A percentile compares a stretch with the other conserved stretches of the same genome.
Conservation (phyloP, 768 basidiomycete genomes). For the Calocybe gangraenosa region DNA sequence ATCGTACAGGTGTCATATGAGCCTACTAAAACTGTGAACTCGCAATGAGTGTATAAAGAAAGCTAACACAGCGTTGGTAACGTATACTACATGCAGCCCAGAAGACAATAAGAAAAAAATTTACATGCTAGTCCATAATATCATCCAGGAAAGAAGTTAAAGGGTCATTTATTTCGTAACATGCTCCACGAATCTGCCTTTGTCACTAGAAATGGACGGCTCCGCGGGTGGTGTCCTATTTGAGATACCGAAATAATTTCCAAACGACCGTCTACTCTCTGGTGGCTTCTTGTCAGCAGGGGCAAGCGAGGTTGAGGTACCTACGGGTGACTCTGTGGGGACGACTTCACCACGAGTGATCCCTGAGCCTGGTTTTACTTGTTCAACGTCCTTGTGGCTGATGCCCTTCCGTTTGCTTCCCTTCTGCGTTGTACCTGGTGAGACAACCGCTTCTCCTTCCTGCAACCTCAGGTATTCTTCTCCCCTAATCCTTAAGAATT, state of each 20-base stretch:
- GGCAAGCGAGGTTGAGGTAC: not conserved
- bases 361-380: constrained; percentile 55
- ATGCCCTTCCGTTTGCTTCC: constrained; percentile 16
- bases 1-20: too few relatives aligned
- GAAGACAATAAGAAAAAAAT: too few relatives aligned
- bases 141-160: too few relatives aligned
- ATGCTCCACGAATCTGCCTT: constrained; percentile 36
- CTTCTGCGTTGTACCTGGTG: constrained; percentile 8
- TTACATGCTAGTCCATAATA: too few relatives aligned
- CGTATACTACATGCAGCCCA: too few relatives aligned
- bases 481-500: constrained; percentile 75
- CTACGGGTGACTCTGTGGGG: constrained; percentile 1
- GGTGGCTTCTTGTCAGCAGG: constrained; percentile 1
- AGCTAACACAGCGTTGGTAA: too few relatives aligned
- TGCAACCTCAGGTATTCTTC: constrained; percentile 61
- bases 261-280: constrained; percentile 7
- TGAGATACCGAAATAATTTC: constrained; percentile 18
- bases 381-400: constrained; percentile 31
- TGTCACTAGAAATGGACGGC: constrained; percentile 16
- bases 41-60: too few relatives aligned
- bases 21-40: too few relatives aligned
- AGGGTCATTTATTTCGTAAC: constrained; percentile 20
- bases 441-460: constrained; percentile 24
- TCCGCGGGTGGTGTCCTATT: constrained; percentile 7
- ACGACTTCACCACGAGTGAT: constrained; percentile 32